phyloP scores from a whole-genome alignment of 2,329 filamentous ascomycete genomes.

The Xylariaceae sp. region DNA sequence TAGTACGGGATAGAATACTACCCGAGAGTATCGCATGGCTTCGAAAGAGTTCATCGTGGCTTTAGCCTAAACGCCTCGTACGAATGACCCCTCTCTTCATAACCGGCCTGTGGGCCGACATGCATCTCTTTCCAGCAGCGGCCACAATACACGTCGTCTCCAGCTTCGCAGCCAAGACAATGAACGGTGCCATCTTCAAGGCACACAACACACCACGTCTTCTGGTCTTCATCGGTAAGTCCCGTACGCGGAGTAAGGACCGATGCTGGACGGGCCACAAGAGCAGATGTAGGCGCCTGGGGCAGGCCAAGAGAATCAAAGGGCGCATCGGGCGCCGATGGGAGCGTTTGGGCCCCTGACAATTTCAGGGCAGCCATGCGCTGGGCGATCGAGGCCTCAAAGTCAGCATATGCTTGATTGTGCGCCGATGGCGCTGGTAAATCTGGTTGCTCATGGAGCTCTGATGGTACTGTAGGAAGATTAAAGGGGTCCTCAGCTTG shows the following conservation, averaged over 20 bases:
- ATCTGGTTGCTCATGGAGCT: conserved; percentile 36
- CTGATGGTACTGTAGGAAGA: conserved; percentile 45
- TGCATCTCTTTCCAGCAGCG: conserved; percentile 81
- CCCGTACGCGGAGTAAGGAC: conserved; percentile 37
- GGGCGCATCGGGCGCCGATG: conserved; percentile 30
- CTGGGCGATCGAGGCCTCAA: conserved; percentile 44
- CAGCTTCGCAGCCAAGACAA: conserved; percentile 65
- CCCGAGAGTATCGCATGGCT: not conserved
- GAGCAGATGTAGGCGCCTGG: conserved; percentile 46
- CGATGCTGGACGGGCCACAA: conserved; percentile 38
- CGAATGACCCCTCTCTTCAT: conserved; percentile 64
- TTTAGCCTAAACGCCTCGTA: conserved; percentile 53
- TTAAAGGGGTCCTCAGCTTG: conserved; percentile 28
- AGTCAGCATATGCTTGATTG: conserved; percentile 31
- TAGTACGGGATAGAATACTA: not conserved
- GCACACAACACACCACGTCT: conserved; percentile 78
- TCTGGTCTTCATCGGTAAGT: conserved; percentile 65
- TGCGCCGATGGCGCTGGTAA: conserved; percentile 5
- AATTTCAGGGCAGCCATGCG: conserved; percentile 49
- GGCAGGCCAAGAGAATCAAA: conserved; percentile 40
- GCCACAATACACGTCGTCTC: conserved; percentile 61
- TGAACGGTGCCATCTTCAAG: conserved; percentile 68
- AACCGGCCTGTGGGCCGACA: conserved; percentile 60
- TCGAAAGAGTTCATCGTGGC: conserved; percentile 2
- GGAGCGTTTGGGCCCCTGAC: conserved; percentile 18